phyloP scores from a whole-genome alignment of 2,329 filamentous ascomycete genomes.

The Rhinocladiella similis region DNA sequence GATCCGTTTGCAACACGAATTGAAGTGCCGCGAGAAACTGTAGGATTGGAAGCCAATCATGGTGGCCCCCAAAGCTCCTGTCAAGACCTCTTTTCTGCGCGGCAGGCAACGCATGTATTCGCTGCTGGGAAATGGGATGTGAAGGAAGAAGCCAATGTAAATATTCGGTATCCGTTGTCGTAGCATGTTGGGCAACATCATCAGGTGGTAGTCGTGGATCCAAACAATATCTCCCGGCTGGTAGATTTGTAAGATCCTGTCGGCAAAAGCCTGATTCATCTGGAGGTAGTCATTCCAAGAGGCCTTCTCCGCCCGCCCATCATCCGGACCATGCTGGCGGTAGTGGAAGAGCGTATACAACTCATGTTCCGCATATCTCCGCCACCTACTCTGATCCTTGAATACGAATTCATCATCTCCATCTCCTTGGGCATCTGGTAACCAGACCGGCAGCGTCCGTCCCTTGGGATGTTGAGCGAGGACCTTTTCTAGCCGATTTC shows the following conservation, averaged over 20 bases:
- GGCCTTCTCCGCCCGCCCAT: conserved; percentile 76
- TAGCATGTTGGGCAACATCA: conserved; percentile 84
- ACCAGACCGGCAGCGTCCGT: conserved; percentile 84
- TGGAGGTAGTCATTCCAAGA: conserved; percentile 92
- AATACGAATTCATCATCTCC: conserved; percentile 68
- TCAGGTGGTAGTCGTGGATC: conserved; percentile 91
- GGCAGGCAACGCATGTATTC: conserved; percentile 90
- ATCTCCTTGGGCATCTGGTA: conserved; percentile 73
- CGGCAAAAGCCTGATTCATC: conserved; percentile 89
- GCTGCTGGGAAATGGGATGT: conserved; percentile 92
- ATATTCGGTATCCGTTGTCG: conserved; percentile 83
- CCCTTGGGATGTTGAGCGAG: conserved; percentile 72
- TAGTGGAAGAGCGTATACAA: conserved; percentile 94
- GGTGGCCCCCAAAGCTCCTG: conserved; percentile 86
- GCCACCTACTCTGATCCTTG: conserved; percentile 82
- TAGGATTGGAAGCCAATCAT: conserved; percentile 95
- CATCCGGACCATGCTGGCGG: conserved; percentile 87
- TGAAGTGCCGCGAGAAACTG: conserved; percentile 92
- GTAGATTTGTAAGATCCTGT: conserved; percentile 84
- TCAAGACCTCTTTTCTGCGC: conserved; percentile 83
- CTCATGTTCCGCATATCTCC: conserved; percentile 86
- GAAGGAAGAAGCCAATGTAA: conserved; percentile 92
- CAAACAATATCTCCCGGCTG: conserved; percentile 90
- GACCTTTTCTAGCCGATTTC: conserved; percentile 71
- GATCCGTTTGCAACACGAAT: conserved; percentile 88